Percentiles rank a stretch among this genome's conserved stretches.
phyloP scores from a whole-genome alignment of 164 flowering plant species.

The Cinnamomum chago region DNA sequence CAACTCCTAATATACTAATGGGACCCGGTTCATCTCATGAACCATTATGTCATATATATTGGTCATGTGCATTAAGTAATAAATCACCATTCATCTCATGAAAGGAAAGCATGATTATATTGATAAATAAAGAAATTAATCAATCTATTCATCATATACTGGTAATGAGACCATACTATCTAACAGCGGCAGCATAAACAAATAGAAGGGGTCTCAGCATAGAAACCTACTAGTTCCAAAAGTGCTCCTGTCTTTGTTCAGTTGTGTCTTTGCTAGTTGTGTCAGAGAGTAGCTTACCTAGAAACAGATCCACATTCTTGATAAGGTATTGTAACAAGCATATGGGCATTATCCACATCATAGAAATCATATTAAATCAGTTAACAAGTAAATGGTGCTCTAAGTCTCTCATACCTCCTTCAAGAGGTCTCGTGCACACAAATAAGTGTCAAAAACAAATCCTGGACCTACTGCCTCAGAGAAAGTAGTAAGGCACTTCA shows the following conservation, averaged over 20 bases:
- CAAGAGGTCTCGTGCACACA: constrained; percentile 85
- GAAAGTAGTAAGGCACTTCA: constrained; percentile 92
- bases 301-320: constrained; percentile 12
- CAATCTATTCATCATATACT: no score
- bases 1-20: no score
- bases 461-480: constrained; percentile 98
- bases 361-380: neutral
- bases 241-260: constrained; percentile 86
- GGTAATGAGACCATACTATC: no score
- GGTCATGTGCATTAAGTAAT: no score
- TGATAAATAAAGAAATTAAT: no score
- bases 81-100: no score
- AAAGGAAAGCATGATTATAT: no score
- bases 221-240: constrained; percentile 70
- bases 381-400: neutral
- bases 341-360: neutral
- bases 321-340: neutral
- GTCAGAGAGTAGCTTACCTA: constrained; percentile 98
- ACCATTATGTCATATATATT: no score
- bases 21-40: no score
- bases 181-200: neutral
- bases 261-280: constrained; percentile 84
- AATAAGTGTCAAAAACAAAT: constrained; percentile 83
- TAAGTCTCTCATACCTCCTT: constrained; percentile 58
- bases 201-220: constrained; percentile 7